Evolutionary conservation across 768 basidiomycete species (phyloP).

Genomic region (Floccularia luteovirens): DNA sequence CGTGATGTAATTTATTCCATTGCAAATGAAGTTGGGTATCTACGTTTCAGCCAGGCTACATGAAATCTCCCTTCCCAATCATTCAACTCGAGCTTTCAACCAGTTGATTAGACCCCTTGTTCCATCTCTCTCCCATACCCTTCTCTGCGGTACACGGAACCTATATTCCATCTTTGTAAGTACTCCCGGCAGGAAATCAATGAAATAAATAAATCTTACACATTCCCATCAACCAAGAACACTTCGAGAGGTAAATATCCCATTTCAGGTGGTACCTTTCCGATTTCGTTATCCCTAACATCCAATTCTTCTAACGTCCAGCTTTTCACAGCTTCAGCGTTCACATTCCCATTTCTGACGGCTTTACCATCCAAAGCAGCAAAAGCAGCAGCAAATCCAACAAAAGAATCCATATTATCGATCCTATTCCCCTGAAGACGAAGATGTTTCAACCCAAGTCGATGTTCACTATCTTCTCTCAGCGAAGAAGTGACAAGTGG

Average conservation of each 20-base stretch:
- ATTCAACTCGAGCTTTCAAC: conserved; percentile 69
- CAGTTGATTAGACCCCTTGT: conserved; percentile 76
- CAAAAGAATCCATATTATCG: conserved; percentile 53
- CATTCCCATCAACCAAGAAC: conserved; percentile 79
- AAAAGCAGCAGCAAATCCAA: conserved; percentile 53
- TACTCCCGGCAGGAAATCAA: not conserved
- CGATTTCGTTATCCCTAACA: conserved; percentile 75
- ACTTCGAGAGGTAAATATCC: conserved; percentile 75
- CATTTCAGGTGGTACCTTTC: conserved; percentile 58
- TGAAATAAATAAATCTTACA: conserved; percentile 36
- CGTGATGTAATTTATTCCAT: not conserved
- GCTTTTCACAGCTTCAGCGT: conserved; percentile 41
- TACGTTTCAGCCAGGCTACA: not conserved
- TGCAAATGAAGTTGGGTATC: not conserved
- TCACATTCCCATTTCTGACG: conserved; percentile 45
- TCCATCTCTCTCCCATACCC: conserved; percentile 84
- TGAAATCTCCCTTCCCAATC: no score
- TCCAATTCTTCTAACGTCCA: conserved; percentile 84
- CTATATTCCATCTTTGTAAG: conserved; percentile 22
- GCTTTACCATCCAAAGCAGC: no score
- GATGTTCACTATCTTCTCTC: conserved; percentile 26
- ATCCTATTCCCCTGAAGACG: conserved; percentile 65
- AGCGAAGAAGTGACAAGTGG: conserved; percentile 40
- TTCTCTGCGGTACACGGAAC: conserved; percentile 74
- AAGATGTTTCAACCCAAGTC: conserved; percentile 57